Evolutionary conservation across 179 eudicot genomes (phyloP).

Genomic region (Heliamphora ciliata): DNA sequence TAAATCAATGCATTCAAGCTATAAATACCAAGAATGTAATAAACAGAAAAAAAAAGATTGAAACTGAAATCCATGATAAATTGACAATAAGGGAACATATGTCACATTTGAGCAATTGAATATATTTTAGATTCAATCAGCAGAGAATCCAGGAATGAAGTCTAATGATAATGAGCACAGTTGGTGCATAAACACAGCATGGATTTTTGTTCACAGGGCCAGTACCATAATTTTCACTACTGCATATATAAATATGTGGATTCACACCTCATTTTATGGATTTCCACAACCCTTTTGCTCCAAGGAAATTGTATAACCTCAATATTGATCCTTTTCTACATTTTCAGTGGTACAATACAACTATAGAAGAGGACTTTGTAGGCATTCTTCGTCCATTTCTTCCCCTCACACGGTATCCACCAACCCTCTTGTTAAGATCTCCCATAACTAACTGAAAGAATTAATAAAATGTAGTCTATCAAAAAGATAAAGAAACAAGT

Average conservation of each 20-base stretch:
- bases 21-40: background rate
- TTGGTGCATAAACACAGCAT: background rate
- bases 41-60: background rate
- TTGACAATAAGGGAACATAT: background rate
- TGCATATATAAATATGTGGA: background rate
- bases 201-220: background rate
- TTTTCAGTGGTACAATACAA: background rate
- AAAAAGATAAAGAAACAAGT: background rate
- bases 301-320: background rate
- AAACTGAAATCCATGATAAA: background rate
- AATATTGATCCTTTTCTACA: background rate
- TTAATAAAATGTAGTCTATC: no score
- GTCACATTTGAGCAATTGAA: background rate
- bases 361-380: background rate
- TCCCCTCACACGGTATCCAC: no score
- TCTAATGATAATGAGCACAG: background rate
- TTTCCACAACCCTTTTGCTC: background rate
- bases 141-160: background rate
- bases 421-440: no score
- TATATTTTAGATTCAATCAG: background rate
- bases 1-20: background rate
- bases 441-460: no score
- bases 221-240: background rate
- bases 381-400: background rate
- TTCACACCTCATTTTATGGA: background rate